Base-by-base conservation (phyloP, 1,284 basidiomycete species). In the Schizophyllum commune region DNA sequence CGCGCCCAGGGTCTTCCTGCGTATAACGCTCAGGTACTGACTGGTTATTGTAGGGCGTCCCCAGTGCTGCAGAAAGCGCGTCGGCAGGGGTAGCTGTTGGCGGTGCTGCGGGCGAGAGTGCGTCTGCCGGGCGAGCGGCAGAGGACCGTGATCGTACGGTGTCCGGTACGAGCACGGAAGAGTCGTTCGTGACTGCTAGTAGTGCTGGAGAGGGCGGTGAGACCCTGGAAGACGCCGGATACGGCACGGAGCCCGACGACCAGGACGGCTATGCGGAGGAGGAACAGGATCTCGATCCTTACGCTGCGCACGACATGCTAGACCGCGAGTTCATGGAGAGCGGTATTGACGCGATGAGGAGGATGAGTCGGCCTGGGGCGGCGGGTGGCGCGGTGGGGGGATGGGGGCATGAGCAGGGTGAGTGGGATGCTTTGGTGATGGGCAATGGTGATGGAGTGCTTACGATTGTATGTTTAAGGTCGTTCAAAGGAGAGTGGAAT, bases 311-410 rank as follows among this genome's bases (percentile, higher is more conserved):
- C 32, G 68, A 70, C 56, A 69, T 67, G 47, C 64, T 80, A 27
- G 76, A 81, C 60, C 69, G 72, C 34, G 77, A 79, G 66, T 79
- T 79, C 65, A 73, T 80, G 19, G 78, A 79, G 64, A 73, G 71
- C 21, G 77, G 78, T 5, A 77, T 81, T 59, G 79, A 89, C 61
- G 86, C 86, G 7, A 74, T 89, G 66, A 71, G 83, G 62, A 75
- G 77, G 22, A 71, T 77, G 73, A 77, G 75, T 61, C 69, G 70
- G 5, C 72, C 72, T 17, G 69, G 52, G 60, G 62, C 17, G 67
- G 68, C 61, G 58, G 55, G 5, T 62, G 59, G 39, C 57, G 62
- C 9, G 20, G 57, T 15, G 39, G 39, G 19, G n/a, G 33, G 55
- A 13, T 20, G 39, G 54, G 52, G 15, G 61, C 27, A 27, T 27